Evolutionary conservation across 208 protist genomes (phyloP).

Genomic region (Leishmania braziliensis): DNA sequence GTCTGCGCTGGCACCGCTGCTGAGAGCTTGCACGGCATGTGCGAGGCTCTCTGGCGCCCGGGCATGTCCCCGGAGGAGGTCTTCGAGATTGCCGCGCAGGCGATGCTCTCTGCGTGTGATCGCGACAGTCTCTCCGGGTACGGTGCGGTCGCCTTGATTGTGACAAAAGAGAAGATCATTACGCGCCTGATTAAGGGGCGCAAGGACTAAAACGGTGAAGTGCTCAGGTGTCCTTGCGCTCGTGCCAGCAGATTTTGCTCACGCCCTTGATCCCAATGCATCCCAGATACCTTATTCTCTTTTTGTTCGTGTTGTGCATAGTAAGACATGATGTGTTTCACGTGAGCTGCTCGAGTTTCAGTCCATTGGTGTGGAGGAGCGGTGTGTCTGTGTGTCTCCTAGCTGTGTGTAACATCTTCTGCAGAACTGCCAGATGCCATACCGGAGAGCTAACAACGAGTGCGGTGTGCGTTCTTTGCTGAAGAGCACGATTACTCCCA

Average conservation of each 20-base stretch:
- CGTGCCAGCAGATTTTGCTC: background rate
- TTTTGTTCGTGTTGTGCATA: background rate
- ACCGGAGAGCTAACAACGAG: background rate
- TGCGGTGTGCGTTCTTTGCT: background rate
- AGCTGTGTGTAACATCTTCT: background rate
- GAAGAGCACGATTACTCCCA: background rate
- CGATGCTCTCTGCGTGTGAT: conserved; percentile 96
- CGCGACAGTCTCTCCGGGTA: conserved; percentile 98
- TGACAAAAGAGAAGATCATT: conserved; percentile 81
- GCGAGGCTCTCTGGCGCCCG: conserved; percentile 96
- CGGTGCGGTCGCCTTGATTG: conserved; percentile 94
- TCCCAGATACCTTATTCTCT: background rate
- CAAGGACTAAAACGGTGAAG: conserved; percentile 57
- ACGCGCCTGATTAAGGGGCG: conserved; percentile 90
- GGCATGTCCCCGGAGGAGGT: conserved; percentile 96
- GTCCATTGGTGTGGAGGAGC: conserved; percentile 7
- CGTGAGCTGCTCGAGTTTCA: background rate
- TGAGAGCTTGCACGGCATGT: conserved; percentile 98
- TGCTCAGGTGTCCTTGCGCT: background rate
- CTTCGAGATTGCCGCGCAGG: conserved; percentile 96
- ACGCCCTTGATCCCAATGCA: background rate
- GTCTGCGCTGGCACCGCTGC: conserved; percentile 96
- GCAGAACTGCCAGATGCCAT: background rate
- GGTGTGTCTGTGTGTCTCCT: background rate
- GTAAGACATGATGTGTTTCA: background rate